Base-by-base conservation (phyloP, 129 eudicot species). In the Pulicaria dysenterica region DNA sequence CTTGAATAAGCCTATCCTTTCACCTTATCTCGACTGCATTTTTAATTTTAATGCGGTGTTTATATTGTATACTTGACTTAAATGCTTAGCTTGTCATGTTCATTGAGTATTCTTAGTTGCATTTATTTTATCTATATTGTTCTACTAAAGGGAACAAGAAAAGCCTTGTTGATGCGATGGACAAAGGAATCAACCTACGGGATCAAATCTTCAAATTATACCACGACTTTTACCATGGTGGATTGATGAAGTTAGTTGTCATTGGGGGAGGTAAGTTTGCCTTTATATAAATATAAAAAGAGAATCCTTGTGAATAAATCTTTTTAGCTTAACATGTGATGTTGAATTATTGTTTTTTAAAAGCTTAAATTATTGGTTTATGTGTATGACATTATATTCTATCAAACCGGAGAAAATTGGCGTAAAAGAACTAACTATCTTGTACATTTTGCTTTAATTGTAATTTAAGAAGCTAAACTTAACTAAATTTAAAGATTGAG, bases 121-220 rank as follows among this genome's bases (percentile, higher is more conserved):
- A 3, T 78, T 44, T 47, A 41, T 64, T 60, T 24, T 73, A 48
- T 55, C 46, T 64, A 37, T 58, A 59, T 67, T 24, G 54, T 73
- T 65, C 31, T 47, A 48, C 67, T 64, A 64, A 79, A 94, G 98
- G 98, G 71, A 90, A 90, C 80, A 88, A 94, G 85, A 94, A 94
- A 84, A 88, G 98, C 87, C 79, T 90, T 73, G 80, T 67, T 71
- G 96, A 94, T 79, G 97, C 98, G 16, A 83, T 83, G 93, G 93
- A 94, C 67, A 94, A 90, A 62, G 97, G 98, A 78, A 77, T 90
- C 74, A 81, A 90, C 81, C 79, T 94, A 83, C 84, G 96, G 49
- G 95, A 88, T 9, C 87, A 50, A 58, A 88, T 94, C 60, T 59
- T 90, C 72, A 82, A 80, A 62, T 76, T 86, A 58, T 94, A 81